A percentile compares a stretch with the other conserved stretches of the same genome.
Evolutionary conservation across 345 rosid genomes (phyloP).

Genomic region (Bruguiera sexangula): DNA sequence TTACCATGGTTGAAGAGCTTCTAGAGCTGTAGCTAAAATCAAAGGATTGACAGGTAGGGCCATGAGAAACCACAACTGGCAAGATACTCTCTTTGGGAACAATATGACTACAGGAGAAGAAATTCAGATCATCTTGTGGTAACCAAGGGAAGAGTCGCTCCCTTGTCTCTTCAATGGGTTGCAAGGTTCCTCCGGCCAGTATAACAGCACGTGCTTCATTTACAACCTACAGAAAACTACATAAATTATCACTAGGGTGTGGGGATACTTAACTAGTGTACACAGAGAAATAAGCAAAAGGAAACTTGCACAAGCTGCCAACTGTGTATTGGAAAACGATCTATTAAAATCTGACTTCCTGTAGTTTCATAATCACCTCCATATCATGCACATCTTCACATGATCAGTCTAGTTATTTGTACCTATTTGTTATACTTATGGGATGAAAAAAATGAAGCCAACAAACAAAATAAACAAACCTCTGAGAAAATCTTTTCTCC

Average conservation of each 20-base stretch:
- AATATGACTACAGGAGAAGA: constrained; percentile 88
- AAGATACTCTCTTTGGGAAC: constrained; percentile 78
- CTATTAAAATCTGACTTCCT: background rate
- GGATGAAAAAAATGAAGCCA: background rate
- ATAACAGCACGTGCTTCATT: constrained; percentile 78
- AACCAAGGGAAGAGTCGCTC: constrained; percentile 89
- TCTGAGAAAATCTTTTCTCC: constrained; percentile 83
- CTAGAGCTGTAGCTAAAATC: constrained; percentile 87
- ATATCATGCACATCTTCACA: too few relatives aligned
- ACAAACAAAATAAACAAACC: constrained; percentile 42
- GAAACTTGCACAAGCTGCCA: background rate
- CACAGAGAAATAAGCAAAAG: background rate
- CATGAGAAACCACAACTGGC: constrained; percentile 74
- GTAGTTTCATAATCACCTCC: too few relatives aligned
- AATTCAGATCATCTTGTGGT: constrained; percentile 56
- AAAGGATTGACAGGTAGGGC: constrained; percentile 75
- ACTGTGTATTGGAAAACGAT: background rate
- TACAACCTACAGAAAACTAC: constrained; percentile 52
- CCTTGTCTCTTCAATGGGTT: constrained; percentile 92
- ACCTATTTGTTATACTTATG: background rate
- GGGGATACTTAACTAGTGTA: background rate
- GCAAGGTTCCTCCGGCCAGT: constrained; percentile 93
- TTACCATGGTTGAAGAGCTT: constrained; percentile 61
- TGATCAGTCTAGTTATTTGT: background rate
- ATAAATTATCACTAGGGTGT: constrained; percentile 6